Base-by-base conservation (phyloP, 306 rosid species). In the Ormosia semicastrata region DNA sequence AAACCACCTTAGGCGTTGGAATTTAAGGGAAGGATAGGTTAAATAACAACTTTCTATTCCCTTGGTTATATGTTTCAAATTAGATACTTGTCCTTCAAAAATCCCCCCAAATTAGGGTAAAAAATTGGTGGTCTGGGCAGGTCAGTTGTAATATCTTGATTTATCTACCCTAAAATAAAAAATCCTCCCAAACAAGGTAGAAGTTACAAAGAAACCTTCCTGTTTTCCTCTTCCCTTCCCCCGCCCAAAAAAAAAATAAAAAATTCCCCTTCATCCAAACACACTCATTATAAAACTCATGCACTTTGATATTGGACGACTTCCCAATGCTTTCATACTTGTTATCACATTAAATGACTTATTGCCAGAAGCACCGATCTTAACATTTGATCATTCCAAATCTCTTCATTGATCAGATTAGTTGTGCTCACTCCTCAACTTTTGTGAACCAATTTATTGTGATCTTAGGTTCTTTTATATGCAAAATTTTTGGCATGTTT, bases 291-390 rank as follows among this genome's bases (percentile, higher is more conserved):
- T 30, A 52, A 18, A 18, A 7, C 39, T 43, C 30, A 18, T 7
- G 8, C n/a, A 15, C 49, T 41, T 59, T n/a, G 59, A 64, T 56
- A 37, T 52, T 77, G 36, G 66, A 72, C 10, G 72, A 60, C 57
- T 59, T 76, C 66, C 44, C 18, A 13, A 8, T 54, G 33, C 13
- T 54, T 59, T 68, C 52, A 5, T 49, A 43, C 12, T 34, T 66
- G 78, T 85, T 60, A 41, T 78, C 62, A 36, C 39, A 36, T 62
- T 46, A 33, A 82, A 56, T 75, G 71, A 72, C 29, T 46, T 46
- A 30, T 32, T 70, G 44, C 60, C 6, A 8, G 64, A 62, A 40
- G 43, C 50, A 24, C 44, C 67, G 2, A 24, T 77, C 37, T 33
- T 65, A 56, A 37, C 34, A 29, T 68, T 43, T 47, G 49, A 40